These are phyloP conservation scores for Penicillium sp. DNA, from an alignment of 2,329 filamentous ascomycete species.

Conservation along the genomic window DNA sequence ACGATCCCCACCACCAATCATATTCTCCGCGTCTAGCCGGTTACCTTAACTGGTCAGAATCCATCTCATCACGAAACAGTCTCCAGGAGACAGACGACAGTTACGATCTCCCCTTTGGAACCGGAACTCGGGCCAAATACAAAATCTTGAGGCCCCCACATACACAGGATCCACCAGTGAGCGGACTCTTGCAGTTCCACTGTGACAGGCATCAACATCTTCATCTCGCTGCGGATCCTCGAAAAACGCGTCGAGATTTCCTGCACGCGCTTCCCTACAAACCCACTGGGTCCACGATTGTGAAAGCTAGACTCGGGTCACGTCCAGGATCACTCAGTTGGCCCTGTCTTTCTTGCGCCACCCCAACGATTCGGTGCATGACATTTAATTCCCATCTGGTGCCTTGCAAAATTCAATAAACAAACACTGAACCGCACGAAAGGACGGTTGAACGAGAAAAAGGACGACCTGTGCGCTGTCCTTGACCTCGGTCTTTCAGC, in stretches of 20 bases:
- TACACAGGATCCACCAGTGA: neutral
- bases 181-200: neutral
- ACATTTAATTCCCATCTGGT: neutral
- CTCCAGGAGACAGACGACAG: neutral
- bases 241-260: neutral
- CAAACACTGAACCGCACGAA: neutral
- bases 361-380: neutral
- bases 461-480: slow-evolving; percentile 23
- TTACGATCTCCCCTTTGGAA: neutral
- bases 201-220: slow-evolving; percentile 10
- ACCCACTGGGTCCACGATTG: neutral
- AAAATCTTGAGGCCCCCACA: neutral
- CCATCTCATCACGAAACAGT: neutral
- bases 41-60: slow-evolving; percentile 3
- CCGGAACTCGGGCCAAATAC: neutral
- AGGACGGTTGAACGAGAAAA: slow-evolving; percentile 2
- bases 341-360: neutral
- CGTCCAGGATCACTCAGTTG: neutral
- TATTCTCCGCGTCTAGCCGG: slow-evolving; percentile 16
- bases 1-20: slow-evolving; percentile 7
- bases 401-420: neutral
- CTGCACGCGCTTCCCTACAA: neutral
- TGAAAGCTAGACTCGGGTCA: neutral
- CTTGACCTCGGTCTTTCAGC: slow-evolving; percentile 33
- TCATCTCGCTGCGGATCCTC: slow-evolving; percentile 1